Conservation (phyloP, 1,284 basidiomycete genomes). For the Ceratobasidium sp. region DNA sequence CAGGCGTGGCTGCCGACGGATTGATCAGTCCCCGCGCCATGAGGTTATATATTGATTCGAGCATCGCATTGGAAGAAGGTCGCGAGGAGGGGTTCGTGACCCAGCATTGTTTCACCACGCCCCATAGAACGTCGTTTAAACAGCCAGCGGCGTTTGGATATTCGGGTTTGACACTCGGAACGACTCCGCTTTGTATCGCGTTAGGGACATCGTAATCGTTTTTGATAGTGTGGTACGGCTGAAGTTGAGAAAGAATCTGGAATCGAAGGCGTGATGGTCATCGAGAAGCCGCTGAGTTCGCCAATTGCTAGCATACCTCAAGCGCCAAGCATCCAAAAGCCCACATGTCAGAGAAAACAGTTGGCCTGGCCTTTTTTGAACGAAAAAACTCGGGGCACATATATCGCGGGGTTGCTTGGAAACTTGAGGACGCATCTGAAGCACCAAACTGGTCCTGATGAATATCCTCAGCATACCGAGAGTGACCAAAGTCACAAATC, state of each 20-base stretch:
- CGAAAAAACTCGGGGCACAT: conserved; percentile 32
- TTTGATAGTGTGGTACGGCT: conserved; percentile 35
- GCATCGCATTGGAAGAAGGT: conserved; percentile 12
- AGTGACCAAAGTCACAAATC: conserved; percentile 39
- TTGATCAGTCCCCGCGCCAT: conserved; percentile 11
- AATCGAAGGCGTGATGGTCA: not conserved
- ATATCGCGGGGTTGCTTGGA: conserved; percentile 33
- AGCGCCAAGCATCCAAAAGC: conserved; percentile 35
- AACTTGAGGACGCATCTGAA: conserved; percentile 19
- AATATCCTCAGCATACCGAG: not conserved
- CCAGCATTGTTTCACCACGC: conserved; percentile 30
- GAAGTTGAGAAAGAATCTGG: conserved; percentile 31
- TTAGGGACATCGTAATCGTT: conserved; percentile 6
- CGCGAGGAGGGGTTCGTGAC: not conserved
- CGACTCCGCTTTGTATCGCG: conserved; percentile 10
- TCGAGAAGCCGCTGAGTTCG: not conserved
- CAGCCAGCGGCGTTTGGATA: conserved; percentile 39
- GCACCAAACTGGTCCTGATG: no score
- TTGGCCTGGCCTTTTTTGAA: not conserved
- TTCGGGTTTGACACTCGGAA: conserved; percentile 27
- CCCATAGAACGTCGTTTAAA: conserved; percentile 35
- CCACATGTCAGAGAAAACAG: conserved; percentile 27
- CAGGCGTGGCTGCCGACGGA: conserved; percentile 11
- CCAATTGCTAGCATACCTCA: not conserved
- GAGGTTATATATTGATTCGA: conserved; percentile 16